Base-by-base conservation (phyloP, 805 yeast species). In the Myxozyma lipomycoides region DNA sequence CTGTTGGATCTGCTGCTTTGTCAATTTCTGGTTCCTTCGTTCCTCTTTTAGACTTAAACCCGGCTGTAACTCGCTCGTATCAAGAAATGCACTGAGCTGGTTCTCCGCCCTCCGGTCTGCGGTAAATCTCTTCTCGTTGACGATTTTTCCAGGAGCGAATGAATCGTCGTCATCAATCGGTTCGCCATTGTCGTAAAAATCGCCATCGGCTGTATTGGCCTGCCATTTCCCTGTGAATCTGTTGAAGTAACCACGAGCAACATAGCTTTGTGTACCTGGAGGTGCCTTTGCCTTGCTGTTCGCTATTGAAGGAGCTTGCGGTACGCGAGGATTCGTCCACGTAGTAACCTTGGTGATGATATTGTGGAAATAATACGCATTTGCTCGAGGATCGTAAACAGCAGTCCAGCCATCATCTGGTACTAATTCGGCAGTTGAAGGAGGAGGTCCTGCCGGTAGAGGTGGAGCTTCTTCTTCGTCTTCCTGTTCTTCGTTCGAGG, bases 341-440 rank as follows among this genome's bases (percentile, higher is more conserved):
- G 64, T 63, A 17, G 64, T 58, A 39, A 44, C 59, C 19, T 45
- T 40, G 6, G 62, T 63, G 41, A 42, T 26, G 25, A 49, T 45
- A 48, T 63, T 63, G 61, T 62, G 54, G 42, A 62, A 63, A 35
- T 63, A 63, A 41, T 59, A 61, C 23, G 60, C 56, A 7, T 43
- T 41, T 15, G 38, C 38, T 35, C 12, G 44, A 3, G 48, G 47
- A 36, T 63, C 66, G 48, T 55, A 60, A 9, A 62, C 30, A 2
- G 66, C 62, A 40, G 58, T 55, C 66, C 66, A 63, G 7, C 62
- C 64, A 43, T 60, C 65, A 24, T 61, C 55, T 3, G 37, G 30
- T 19, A 40, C 51, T 19, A 28, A 43, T 26, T 48, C 49, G 10
- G 56, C 60, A 1, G 48, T 55, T 4, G 43, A 32, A 15, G 61